phyloP scores from a whole-genome alignment of 2,329 filamentous ascomycete genomes.

The Pseudopithomyces chartarum region DNA sequence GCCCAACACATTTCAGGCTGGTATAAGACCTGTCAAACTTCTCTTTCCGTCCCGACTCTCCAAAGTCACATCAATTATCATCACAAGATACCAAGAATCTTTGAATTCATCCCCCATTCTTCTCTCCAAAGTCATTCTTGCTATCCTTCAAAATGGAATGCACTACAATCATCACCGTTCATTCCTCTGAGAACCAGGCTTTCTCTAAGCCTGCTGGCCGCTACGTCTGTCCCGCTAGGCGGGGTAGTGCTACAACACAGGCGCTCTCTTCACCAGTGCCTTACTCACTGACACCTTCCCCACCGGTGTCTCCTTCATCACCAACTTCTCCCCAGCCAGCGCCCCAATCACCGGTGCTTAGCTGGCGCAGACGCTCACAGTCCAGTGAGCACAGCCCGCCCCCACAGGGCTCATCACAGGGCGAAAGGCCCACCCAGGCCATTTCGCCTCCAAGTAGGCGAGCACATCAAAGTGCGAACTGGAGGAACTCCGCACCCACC shows the following conservation, averaged over 20 bases:
- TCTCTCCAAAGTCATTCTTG: neutral
- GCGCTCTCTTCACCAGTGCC: no score
- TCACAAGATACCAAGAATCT: neutral
- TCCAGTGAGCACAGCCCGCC: neutral
- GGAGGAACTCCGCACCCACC: neutral
- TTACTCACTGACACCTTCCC: no score
- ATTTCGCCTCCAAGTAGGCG: neutral
- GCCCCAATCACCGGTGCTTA: neutral
- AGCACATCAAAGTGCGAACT: neutral
- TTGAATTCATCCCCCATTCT: neutral
- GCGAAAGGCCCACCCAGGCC: no score
- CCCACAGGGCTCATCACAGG: no score
- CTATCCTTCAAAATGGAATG: neutral
- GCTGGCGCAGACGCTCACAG: neutral
- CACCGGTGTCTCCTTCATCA: no score
- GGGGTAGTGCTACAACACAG: neutral
- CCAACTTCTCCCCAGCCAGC: no score
- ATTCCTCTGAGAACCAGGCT: neutral
- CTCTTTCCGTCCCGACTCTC: no score
- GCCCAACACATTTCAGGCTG: no score
- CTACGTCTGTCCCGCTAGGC: neutral
- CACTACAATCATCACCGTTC: neutral
- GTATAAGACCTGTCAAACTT: no score
- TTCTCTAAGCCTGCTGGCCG: neutral
- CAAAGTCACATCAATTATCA: no score